Base-by-base conservation (phyloP, 2,329 filamentous ascomycete species). In the Daldinia eschscholtzii region DNA sequence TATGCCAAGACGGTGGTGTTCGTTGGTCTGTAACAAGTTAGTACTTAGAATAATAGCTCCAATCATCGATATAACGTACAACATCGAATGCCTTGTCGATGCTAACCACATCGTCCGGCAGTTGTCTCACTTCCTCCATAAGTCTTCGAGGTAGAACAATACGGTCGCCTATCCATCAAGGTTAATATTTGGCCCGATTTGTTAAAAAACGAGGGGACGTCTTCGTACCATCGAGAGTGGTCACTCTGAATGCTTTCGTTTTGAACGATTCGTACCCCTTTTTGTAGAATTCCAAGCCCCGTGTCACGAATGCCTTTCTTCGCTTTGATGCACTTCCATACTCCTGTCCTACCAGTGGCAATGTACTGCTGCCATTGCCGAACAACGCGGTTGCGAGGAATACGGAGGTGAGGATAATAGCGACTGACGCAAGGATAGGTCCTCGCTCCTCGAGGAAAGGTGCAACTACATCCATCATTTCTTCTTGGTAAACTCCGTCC, bases 41-140 rank as follows among this genome's bases (percentile, higher is more conserved):
- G 35, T 23, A 52, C 12, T 55, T 4, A 39, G 15, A 37, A 57
- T 33, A 18, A 35, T 42, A n/a, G 15, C 20, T 57, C 37, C 12
- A 23, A 37, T 55, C 1, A 15, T 4, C 6, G 46, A 30, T 13
- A 35, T 63, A 13, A 30, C 65, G 6, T 61, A 72, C 72, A 52
- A 68, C 26, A 30, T 72, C 61, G 30, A 72, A 70, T 6, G 74
- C 69, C 37, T 72, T 74, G 9, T 71, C 33, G n/a, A 76, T 74
- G 61, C 75, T 71, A 7, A 79, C 67, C n/a, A 76, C 63, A 23
- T 76, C 71, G 26, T 79, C 77, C 10, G 76, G 71, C 1, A 74
- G 68, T 5, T 68, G 61, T 41, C 74, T 70, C 20, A 79, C 65
- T 70, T 79, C 77, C 30, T 77, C 72, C 6, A 79, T 63, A 9